Evolutionary conservation across 2,329 filamentous ascomycete genomes (phyloP).

Genomic region (Cryphonectria carpinicola): DNA sequence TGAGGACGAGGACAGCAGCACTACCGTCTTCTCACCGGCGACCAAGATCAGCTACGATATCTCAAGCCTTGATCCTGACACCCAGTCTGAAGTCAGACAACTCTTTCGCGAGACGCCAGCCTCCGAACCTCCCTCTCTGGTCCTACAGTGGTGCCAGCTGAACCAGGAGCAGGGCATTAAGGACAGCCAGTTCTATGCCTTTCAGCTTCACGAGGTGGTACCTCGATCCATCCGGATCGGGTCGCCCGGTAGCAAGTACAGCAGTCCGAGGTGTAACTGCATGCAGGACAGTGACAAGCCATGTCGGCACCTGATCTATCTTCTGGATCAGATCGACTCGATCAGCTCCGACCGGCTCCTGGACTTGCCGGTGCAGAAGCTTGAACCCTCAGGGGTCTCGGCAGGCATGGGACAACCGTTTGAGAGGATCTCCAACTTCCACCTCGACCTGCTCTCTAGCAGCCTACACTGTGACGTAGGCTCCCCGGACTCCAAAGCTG

Average conservation of each 20-base stretch:
- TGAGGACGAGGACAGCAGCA: slow-evolving; percentile 31
- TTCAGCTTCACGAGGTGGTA: slow-evolving; percentile 59
- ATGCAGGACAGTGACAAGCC: slow-evolving; percentile 38
- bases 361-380: slow-evolving; percentile 26
- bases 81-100: slow-evolving; percentile 46
- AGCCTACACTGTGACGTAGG: slow-evolving; percentile 54
- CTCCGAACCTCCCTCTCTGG: slow-evolving; percentile 51
- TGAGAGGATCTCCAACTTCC: slow-evolving; percentile 52
- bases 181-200: slow-evolving; percentile 53
- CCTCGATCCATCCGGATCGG: slow-evolving; percentile 57
- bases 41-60: slow-evolving; percentile 45
- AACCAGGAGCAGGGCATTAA: slow-evolving; percentile 40
- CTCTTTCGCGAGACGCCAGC: slow-evolving; percentile 41
- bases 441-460: slow-evolving; percentile 56
- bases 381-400: slow-evolving; percentile 49
- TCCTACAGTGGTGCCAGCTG: slow-evolving; percentile 53
- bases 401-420: slow-evolving; percentile 54
- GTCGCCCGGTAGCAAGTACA: slow-evolving; percentile 43
- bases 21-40: slow-evolving; percentile 38
- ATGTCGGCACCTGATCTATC: slow-evolving; percentile 58
- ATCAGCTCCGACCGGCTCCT: slow-evolving; percentile 46
- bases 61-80: slow-evolving; percentile 43
- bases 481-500: slow-evolving; percentile 36
- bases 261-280: slow-evolving; percentile 53
- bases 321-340: slow-evolving; percentile 56